Evolutionary conservation across 2,329 filamentous ascomycete species (phyloP).

Genomic region (Aspergillus arachidicola): DNA sequence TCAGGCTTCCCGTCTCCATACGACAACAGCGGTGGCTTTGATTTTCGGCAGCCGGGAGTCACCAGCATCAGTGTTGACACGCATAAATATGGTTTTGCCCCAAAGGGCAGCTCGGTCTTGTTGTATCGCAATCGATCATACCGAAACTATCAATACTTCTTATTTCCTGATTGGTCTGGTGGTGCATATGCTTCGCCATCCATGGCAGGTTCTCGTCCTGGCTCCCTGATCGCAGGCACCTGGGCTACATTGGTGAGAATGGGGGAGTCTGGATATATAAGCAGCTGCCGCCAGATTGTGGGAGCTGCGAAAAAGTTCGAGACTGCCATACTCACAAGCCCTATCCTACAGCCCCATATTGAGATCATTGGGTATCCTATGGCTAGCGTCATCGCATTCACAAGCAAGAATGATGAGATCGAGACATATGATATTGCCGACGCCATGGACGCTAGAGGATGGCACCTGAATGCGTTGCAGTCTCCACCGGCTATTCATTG

Average conservation of each 20-base stretch:
- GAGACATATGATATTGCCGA: slow-evolving; percentile 95
- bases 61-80: slow-evolving; percentile 96
- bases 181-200: slow-evolving; percentile 94
- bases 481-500: slow-evolving; percentile 89
- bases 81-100: slow-evolving; percentile 98
- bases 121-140: slow-evolving; percentile 81
- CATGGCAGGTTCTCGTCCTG: slow-evolving; percentile 87
- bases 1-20: slow-evolving; percentile 71
- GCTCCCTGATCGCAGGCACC: slow-evolving; percentile 91
- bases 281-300: slow-evolving; percentile 81
- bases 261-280: slow-evolving; percentile 84
- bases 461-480: slow-evolving; percentile 95
- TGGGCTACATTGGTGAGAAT: slow-evolving; percentile 90
- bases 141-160: slow-evolving; percentile 92
- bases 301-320: slow-evolving; percentile 82
- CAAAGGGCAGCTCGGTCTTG: slow-evolving; percentile 92
- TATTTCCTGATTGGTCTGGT: slow-evolving; percentile 91
- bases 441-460: slow-evolving; percentile 78
- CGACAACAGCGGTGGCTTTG: slow-evolving; percentile 58
- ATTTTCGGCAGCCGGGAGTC: slow-evolving; percentile 91
- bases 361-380: slow-evolving; percentile 77
- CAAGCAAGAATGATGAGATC: slow-evolving; percentile 65
- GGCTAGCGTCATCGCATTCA: slow-evolving; percentile 87
- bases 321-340: slow-evolving; percentile 72
- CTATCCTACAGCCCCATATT: neutral